Evolutionary conservation across 2,329 filamentous ascomycete genomes (phyloP).

Genomic region (Septoria petroselini): DNA sequence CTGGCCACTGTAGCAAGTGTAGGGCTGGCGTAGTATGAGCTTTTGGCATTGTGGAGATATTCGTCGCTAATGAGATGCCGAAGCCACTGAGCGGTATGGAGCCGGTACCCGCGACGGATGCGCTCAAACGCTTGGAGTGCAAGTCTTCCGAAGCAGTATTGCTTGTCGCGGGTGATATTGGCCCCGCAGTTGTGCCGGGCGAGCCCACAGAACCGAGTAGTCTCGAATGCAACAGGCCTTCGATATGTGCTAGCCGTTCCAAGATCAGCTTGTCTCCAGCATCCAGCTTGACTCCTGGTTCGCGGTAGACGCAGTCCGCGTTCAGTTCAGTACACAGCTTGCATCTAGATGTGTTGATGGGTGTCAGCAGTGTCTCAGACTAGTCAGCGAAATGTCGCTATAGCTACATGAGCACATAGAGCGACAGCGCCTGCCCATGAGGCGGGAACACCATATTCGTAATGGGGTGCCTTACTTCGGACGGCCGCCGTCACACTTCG

Average conservation of each 20-base stretch:
- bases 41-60: slow-evolving; percentile 84
- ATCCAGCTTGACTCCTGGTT: slow-evolving; percentile 82
- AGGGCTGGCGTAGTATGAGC: slow-evolving; percentile 76
- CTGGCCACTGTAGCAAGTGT: slow-evolving; percentile 74
- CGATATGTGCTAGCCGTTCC: slow-evolving; percentile 73
- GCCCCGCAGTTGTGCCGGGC: slow-evolving; percentile 15
- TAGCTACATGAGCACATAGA: too few species aligned
- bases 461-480: too few species aligned
- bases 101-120: slow-evolving; percentile 37
- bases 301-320: slow-evolving; percentile 78
- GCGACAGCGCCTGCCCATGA: too few species aligned
- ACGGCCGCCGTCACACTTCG: slow-evolving; percentile 45
- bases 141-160: slow-evolving; percentile 44
- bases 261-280: slow-evolving; percentile 82
- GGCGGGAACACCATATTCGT: too few species aligned
- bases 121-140: slow-evolving; percentile 37
- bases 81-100: slow-evolving; percentile 54
- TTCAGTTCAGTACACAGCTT: slow-evolving; percentile 78
- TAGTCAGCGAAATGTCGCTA: too few species aligned
- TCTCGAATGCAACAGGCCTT: slow-evolving; percentile 71
- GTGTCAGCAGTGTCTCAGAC: too few species aligned
- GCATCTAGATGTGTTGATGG: too few species aligned
- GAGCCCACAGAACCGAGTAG: slow-evolving; percentile 43
- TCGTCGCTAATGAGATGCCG: slow-evolving; percentile 65
- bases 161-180: slow-evolving; percentile 48